Base-by-base conservation (phyloP, 768 basidiomycete species). In the Kwoniella bestiolae region DNA sequence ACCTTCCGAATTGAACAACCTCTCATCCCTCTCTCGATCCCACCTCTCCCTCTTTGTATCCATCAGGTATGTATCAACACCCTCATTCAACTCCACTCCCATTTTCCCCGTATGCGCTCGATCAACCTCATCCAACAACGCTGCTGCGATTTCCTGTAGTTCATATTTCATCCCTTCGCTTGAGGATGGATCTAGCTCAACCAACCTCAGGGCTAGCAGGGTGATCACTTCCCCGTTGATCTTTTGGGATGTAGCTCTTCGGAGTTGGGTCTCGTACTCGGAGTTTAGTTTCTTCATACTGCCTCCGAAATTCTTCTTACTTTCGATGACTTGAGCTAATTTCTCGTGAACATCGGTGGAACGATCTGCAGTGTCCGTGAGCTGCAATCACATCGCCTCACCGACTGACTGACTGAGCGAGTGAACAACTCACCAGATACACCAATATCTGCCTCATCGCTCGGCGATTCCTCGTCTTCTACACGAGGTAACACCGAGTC, bases 1-100 rank as follows among this genome's bases (percentile, higher is more conserved):
- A 8, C 56, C 41, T 46, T 46, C 56, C 23, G 46, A 29, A 12
- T 58, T 58, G 35, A 38, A 58, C 23, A 58, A 16, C 56, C 44
- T 58, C 38, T 58, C 28, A 5, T 58, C 56, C 16, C 32, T 31
- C 52, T 32, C 52, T 32, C 32, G 7, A 8, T 18, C 32, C 29
- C 52, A 53, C 7, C 29, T 32, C 16, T 16, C 29, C 9, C 4
- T 50, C 49, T 53, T 31, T 16, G 21, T 28, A 28, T 53, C 29
- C 52, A 28, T 53, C 8, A 28, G 25, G 29, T 28, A 11, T 5
- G 49, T 28, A 5, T 31, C 32, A 8, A 53, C 29, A 0, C 52
- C 29, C 7, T 53, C 52, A n/a, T 31, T 28, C 26, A 31, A n/a
- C 9, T 34, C 29, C 29, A 32, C 52, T 14, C 21, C 28, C 6